Percentiles rank a stretch among this genome's conserved stretches.
These are phyloP conservation scores for Trametes cingulata DNA, from an alignment of 768 basidiomycete genomes.

Conservation along the genomic window DNA sequence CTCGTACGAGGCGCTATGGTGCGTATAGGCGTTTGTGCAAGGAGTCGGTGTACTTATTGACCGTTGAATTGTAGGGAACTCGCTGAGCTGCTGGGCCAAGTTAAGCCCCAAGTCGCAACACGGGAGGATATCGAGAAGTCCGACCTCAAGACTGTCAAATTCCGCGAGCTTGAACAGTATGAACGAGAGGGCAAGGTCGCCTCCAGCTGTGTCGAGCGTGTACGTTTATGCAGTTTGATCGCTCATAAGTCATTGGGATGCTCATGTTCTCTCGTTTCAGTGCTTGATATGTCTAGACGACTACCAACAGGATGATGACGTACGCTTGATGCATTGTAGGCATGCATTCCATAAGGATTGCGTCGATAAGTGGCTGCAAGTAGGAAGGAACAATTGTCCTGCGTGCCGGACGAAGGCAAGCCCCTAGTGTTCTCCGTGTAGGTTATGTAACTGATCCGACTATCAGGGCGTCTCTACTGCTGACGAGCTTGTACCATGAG, in stretches of 20 bases:
- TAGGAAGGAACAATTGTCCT: constrained; percentile 88
- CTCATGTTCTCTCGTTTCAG: constrained; percentile 36
- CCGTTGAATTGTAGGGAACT: constrained; percentile 55
- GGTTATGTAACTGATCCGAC: background rate
- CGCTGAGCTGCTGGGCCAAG: constrained; percentile 79
- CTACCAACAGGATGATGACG: constrained; percentile 73
- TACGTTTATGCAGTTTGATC: constrained; percentile 41
- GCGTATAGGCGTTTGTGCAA: constrained; percentile 29
- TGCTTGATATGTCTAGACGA: constrained; percentile 89
- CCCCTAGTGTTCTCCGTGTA: background rate
- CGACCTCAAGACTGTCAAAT: constrained; percentile 74
- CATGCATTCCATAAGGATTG: constrained; percentile 91
- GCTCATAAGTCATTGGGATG: background rate
- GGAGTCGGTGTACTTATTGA: background rate
- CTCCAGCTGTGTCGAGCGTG: constrained; percentile 78
- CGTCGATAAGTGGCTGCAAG: constrained; percentile 82
- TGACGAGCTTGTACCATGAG: constrained; percentile 13
- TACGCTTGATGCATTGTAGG: constrained; percentile 78
- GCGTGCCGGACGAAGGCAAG: constrained; percentile 80
- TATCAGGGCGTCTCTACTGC: constrained; percentile 23
- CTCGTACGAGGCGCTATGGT: constrained; percentile 80
- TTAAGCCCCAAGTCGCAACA: constrained; percentile 79
- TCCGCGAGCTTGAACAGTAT: constrained; percentile 42
- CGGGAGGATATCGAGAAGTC: constrained; percentile 85
- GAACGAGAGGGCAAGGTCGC: constrained; percentile 65